phyloP scores from a whole-genome alignment of 2,329 filamentous ascomycete species.

The Colletotrichum coccodes region DNA sequence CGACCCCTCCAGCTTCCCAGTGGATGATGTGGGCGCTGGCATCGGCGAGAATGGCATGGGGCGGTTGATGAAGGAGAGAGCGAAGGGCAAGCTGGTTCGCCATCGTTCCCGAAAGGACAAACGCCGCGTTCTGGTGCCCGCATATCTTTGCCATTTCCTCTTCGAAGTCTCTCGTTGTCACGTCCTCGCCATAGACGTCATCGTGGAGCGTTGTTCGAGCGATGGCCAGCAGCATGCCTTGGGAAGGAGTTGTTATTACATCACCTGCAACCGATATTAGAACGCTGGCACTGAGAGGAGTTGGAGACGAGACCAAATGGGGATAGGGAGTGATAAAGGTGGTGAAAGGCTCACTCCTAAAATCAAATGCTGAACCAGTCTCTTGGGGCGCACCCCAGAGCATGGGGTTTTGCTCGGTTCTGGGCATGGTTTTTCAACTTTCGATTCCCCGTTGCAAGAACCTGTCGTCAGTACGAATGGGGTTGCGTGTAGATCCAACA shows the following conservation, averaged over 20 bases:
- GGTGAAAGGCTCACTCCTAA: constrained; percentile 20
- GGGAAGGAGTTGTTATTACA: constrained; percentile 75
- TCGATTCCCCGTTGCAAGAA: not conserved
- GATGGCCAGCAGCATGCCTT: constrained; percentile 78
- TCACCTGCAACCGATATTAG: constrained; percentile 58
- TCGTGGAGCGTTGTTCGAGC: constrained; percentile 76
- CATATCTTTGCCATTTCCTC: constrained; percentile 67
- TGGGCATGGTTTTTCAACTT: not conserved
- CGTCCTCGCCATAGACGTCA: constrained; percentile 79
- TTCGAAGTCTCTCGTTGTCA: constrained; percentile 75
- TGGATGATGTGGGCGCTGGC: constrained; percentile 74
- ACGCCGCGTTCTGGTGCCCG: constrained; percentile 72
- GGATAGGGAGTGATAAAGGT: not conserved
- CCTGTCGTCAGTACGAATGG: not conserved
- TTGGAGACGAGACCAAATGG: not conserved
- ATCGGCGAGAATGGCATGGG: constrained; percentile 77
- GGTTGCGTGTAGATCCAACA: not conserved
- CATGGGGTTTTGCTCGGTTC: constrained; percentile 22
- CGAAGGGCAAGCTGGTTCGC: constrained; percentile 82
- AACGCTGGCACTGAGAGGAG: not conserved
- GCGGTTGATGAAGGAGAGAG: constrained; percentile 75
- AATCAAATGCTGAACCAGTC: constrained; percentile 30
- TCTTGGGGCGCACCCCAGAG: constrained; percentile 20
- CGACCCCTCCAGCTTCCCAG: constrained; percentile 65
- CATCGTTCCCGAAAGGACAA: constrained; percentile 85